Base-by-base conservation (phyloP, 495 filamentous ascomycete species). In the Penicillium psychrofluorescens region DNA sequence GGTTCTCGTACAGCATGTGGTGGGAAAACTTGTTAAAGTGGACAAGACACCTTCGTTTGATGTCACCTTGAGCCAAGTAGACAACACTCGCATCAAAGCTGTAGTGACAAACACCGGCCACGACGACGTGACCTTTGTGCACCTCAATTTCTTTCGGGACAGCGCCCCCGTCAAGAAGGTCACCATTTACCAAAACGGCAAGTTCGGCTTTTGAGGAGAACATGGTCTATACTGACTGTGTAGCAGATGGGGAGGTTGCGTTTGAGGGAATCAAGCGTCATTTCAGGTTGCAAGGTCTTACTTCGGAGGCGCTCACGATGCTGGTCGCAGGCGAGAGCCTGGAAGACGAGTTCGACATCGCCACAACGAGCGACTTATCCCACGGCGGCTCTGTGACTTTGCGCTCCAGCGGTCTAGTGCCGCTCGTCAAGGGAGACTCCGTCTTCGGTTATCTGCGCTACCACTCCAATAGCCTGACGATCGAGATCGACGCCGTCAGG, bases 121-220 rank as follows among this genome's bases (percentile, higher is more conserved):
- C 27, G 61, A 67, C 36, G 63, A 68, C 36, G 57, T 85, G 28
- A 79, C 76, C 46, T 60, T 84, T 36, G 67, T 85, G 44, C 80
- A 77, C 54, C 69, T 76, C 28, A 82, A 82, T 40, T 80, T 79
- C 44, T 76, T 85, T 63, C 61, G 78, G 13, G 79, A 83, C 43
- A 56, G 56, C 27, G 63, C 66, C 7, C 70, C 79, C 0, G 75
- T 83, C 6, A 70, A 84, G 66, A 84, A 84, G 68, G 71, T 82
- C 30, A 54, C 56, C 11, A 63, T 84, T 35, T 80, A 64, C 58
- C 65, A 71, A 41, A 63, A 72, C 40, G 59, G 77, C 76, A 67
- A 52, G 63, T 67, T 29, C 27, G 11, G 6, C 27, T 10, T 12
- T 11, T 33, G 1, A 6, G 10, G 7, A 22, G 11, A 4, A 11